Evolutionary conservation across 2,329 filamentous ascomycete species (phyloP), one percentile per base, ranked within the genome.

Genomic region (Monosporascus ibericus): DNA sequence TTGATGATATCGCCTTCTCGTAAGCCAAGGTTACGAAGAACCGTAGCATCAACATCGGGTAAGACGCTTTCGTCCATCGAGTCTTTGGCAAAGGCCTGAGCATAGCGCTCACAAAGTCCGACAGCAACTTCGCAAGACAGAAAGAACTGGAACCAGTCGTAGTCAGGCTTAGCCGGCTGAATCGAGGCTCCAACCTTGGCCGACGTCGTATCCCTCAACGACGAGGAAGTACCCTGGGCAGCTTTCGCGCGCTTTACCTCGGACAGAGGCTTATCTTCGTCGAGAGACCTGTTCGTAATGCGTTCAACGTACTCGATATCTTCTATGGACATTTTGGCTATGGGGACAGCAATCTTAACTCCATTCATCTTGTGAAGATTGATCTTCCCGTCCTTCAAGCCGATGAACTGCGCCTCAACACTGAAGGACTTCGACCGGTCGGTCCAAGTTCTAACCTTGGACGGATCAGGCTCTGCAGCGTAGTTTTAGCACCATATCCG

Each of bases 91-190:
- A 99, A 99, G 2, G 90, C 90, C 65, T 91, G 88, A 1, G 92
- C 86, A 66, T 99, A 99, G 51, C 94, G 83, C 71, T 97, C 92
- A 70, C 94, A 99, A 46, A 96, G 85, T 53, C 95, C 90, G 48
- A 92, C 89, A 44, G 91, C 87, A 62, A 97, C 90, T 47, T 95
- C 92, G 68, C 91, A 95, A 57, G 86, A 85, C 40, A 99, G 75
- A 77, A 99, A 99, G 74, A 99, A 97, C 67, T 96, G 91, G 65
- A 99, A 99, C 94, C 94, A 99, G 68, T 99, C 94, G 68, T 97
- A 95, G 47, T 94, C 86, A 1, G 87, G 78, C 69, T 85, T 86
- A 22, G 72, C 68, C 47, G 76, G 73, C 58, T 87, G 79, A 34
- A 90, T 74, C 2, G 79, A 79, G n/a, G 81, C 85, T 14, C 86